phyloP scores from a whole-genome alignment of 495 filamentous ascomycete species.

The Bryoglossum gracile region DNA sequence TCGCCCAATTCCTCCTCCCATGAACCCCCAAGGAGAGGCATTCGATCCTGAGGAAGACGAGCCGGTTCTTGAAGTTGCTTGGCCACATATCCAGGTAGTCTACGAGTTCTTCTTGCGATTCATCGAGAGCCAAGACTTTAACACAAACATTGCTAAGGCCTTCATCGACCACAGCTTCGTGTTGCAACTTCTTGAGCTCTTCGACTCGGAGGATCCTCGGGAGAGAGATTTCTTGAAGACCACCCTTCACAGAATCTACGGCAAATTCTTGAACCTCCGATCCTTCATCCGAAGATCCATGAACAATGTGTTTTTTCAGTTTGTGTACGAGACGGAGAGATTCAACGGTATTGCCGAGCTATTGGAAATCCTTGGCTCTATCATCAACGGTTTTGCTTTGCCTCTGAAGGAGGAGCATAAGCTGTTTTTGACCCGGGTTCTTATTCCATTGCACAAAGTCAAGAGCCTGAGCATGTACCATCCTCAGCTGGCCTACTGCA shows the following conservation, averaged over 20 bases:
- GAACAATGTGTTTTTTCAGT: slow-evolving; percentile 99
- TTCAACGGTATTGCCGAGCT: slow-evolving; percentile 98
- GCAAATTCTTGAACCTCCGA: slow-evolving; percentile 95
- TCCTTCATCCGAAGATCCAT: slow-evolving; percentile 98
- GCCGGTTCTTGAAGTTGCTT: slow-evolving; percentile 94
- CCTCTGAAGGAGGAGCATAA: slow-evolving; percentile 99
- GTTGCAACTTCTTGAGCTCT: slow-evolving; percentile 92
- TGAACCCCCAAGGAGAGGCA: slow-evolving; percentile 96
- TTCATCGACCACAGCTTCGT: slow-evolving; percentile 99
- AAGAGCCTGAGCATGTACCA: slow-evolving; percentile 99
- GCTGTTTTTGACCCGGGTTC: slow-evolving; percentile 86
- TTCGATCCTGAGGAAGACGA: slow-evolving; percentile 99
- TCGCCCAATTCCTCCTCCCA: slow-evolving; percentile 89
- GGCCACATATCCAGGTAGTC: slow-evolving; percentile 98
- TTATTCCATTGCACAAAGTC: slow-evolving; percentile 94
- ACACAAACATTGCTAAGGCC: slow-evolving; percentile 98
- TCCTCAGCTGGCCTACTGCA: slow-evolving; percentile 96
- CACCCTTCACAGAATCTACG: slow-evolving; percentile 95
- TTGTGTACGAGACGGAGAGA: slow-evolving; percentile 95
- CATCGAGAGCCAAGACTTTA: slow-evolving; percentile 99
- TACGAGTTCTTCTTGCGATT: slow-evolving; percentile 99
- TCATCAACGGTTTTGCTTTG: slow-evolving; percentile 98
- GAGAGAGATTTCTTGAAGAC: slow-evolving; percentile 98
- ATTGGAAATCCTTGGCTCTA: slow-evolving; percentile 93
- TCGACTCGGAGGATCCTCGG: slow-evolving; percentile 96